Evolutionary conservation across 2,329 filamentous ascomycete species (phyloP).

Genomic region (Phyllosticta citrichinensis): DNA sequence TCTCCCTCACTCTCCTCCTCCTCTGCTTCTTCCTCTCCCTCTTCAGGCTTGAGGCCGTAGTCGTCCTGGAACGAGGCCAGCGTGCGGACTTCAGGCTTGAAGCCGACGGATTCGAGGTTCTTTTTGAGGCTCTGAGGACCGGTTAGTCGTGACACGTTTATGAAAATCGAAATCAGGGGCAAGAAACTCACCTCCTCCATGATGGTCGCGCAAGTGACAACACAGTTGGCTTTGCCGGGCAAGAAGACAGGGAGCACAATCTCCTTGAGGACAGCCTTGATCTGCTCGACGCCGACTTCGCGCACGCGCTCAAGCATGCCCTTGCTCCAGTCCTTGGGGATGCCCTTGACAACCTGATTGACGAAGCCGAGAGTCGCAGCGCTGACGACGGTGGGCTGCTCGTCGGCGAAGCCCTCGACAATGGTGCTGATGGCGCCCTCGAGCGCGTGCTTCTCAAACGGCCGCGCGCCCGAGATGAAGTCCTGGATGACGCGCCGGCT

Average conservation of each 20-base stretch:
- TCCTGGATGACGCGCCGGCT: conserved; percentile 64
- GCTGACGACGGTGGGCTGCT: conserved; percentile 73
- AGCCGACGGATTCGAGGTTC: conserved; percentile 65
- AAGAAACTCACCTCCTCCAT: conserved; percentile 64
- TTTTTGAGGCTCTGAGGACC: conserved; percentile 56
- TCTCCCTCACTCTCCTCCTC: conserved; percentile 47
- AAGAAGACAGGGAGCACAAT: conserved; percentile 73
- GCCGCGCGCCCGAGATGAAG: conserved; percentile 59
- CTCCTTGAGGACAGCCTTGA: conserved; percentile 62
- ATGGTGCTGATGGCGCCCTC: conserved; percentile 88
- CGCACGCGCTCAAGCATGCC: conserved; percentile 68
- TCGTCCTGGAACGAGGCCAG: conserved; percentile 79
- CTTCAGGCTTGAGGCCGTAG: conserved; percentile 64
- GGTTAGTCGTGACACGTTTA: background rate
- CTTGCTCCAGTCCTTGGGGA: conserved; percentile 69
- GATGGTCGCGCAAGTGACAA: conserved; percentile 77
- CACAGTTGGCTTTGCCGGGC: conserved; percentile 69
- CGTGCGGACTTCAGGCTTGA: conserved; percentile 63
- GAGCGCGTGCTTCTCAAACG: conserved; percentile 71
- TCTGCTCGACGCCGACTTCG: conserved; percentile 64
- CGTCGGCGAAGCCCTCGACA: conserved; percentile 75
- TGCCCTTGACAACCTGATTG: conserved; percentile 64
- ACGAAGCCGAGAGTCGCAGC: conserved; percentile 80
- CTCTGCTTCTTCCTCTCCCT: conserved; percentile 49
- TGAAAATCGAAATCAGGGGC: background rate